phyloP scores from a whole-genome alignment of 116 monocot species.

The Papilionanthe hybrid region DNA sequence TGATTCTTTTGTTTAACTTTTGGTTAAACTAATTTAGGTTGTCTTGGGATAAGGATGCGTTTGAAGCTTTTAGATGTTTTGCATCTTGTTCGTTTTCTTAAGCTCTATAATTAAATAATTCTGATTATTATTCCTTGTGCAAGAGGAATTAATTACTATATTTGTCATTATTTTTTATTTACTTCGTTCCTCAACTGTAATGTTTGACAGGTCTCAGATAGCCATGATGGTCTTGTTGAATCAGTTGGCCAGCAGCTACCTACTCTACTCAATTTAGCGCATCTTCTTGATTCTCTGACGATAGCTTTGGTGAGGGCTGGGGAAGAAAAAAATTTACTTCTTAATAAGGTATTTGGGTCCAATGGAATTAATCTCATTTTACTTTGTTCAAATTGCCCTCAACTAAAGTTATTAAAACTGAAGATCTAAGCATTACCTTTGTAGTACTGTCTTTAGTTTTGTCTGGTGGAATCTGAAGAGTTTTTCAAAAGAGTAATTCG shows the following conservation, averaged over 20 bases:
- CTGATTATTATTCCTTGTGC: not conserved
- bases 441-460: not conserved
- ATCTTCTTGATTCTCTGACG: conserved; percentile 57
- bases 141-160: not conserved
- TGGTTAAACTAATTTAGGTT: not conserved
- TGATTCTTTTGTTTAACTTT: no score
- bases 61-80: not conserved
- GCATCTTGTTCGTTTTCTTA: no score
- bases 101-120: not conserved
- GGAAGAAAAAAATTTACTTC: conserved; percentile 77
- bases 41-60: not conserved
- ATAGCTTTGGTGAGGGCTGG: conserved; percentile 56
- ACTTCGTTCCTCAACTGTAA: not conserved
- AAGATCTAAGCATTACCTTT: not conserved
- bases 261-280: conserved; percentile 47
- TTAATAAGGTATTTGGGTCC: conserved; percentile 63
- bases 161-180: conserved; percentile 1
- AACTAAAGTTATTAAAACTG: not conserved
- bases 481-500: not conserved
- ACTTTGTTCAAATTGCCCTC: not conserved
- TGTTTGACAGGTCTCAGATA: conserved; percentile 32
- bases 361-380: not conserved
- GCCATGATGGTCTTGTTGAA: conserved; percentile 18
- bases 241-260: conserved; percentile 36
- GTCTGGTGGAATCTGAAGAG: not conserved